These are phyloP conservation scores for Meyerozyma athensensis DNA, from an alignment of 1,139 yeast species.

Conservation along the genomic window DNA sequence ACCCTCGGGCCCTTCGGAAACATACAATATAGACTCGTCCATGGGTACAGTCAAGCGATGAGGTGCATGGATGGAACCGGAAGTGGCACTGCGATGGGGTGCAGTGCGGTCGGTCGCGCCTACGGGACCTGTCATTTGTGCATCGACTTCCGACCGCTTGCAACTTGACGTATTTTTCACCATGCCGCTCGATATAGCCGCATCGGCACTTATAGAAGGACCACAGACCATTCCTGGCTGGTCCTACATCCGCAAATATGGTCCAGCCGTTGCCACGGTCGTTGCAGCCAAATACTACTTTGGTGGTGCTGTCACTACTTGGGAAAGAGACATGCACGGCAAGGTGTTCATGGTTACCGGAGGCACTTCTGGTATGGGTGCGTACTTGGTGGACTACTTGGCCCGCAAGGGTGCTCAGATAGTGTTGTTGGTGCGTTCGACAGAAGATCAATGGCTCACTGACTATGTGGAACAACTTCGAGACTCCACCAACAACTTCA, in stretches of 20 bases:
- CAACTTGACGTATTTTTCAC: too few relatives aligned
- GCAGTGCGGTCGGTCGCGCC: not conserved
- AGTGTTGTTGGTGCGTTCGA: constrained; percentile 61
- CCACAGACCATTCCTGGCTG: constrained; percentile 72
- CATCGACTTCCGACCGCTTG: too few relatives aligned
- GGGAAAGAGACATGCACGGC: constrained; percentile 93
- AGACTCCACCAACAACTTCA: constrained; percentile 58
- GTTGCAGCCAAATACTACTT: constrained; percentile 63
- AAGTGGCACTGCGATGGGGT: not conserved
- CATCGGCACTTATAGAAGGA: constrained; percentile 65
- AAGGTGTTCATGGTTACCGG: constrained; percentile 74
- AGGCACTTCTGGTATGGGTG: constrained; percentile 90
- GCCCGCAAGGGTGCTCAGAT: constrained; percentile 86
- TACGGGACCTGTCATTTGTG: not conserved
- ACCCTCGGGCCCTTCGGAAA: constrained; percentile 49
- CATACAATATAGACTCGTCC: constrained; percentile 61
- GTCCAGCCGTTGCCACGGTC: constrained; percentile 28
- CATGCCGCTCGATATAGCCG: constrained; percentile 83
- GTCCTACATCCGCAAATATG: constrained; percentile 48
- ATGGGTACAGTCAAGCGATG: constrained; percentile 19
- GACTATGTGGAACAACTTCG: constrained; percentile 80
- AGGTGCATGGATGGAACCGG: constrained; percentile 4
- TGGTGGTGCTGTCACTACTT: constrained; percentile 73
- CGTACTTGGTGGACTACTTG: constrained; percentile 64
- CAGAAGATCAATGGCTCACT: constrained; percentile 68